Evolutionary conservation across 225 moss, liverwort and hornwort genomes (phyloP).

Genomic region (Ulota crispa): DNA sequence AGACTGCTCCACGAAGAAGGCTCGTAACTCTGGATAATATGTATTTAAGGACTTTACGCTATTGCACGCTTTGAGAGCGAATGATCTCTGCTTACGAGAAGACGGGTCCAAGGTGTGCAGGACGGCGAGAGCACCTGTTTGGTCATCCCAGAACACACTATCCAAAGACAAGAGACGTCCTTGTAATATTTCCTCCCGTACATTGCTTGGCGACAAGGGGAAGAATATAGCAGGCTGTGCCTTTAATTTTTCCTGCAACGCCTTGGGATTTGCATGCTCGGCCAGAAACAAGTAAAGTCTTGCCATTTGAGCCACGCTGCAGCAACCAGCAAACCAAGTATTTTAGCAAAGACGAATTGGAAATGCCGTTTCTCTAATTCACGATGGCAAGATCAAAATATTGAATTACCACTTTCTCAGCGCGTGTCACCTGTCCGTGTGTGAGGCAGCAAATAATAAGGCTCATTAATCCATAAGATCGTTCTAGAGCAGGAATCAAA

Average conservation of each 20-base stretch:
- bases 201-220: conserved; percentile 47
- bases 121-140: conserved; percentile 52
- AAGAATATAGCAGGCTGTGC: conserved; percentile 61
- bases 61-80: conserved; percentile 9
- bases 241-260: conserved; percentile 45
- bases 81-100: conserved; percentile 19
- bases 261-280: conserved; percentile 51
- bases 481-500: too few relatives aligned
- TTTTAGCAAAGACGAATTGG: conserved; percentile 19
- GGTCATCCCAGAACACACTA: conserved; percentile 77
- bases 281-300: conserved; percentile 71
- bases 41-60: conserved; percentile 45
- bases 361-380: neutral
- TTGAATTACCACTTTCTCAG: neutral
- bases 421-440: neutral
- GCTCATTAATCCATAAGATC: neutral
- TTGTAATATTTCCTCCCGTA: conserved; percentile 47
- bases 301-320: conserved; percentile 84
- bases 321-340: conserved; percentile 12
- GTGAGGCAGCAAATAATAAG: neutral
- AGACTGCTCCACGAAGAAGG: conserved; percentile 69
- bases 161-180: conserved; percentile 56
- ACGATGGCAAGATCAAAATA: neutral
- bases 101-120: conserved; percentile 39
- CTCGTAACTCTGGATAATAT: conserved; percentile 68